These are phyloP conservation scores for Solanum bulbocastanum DNA, from an alignment of 257 asterid genomes.

Conservation along the genomic window DNA sequence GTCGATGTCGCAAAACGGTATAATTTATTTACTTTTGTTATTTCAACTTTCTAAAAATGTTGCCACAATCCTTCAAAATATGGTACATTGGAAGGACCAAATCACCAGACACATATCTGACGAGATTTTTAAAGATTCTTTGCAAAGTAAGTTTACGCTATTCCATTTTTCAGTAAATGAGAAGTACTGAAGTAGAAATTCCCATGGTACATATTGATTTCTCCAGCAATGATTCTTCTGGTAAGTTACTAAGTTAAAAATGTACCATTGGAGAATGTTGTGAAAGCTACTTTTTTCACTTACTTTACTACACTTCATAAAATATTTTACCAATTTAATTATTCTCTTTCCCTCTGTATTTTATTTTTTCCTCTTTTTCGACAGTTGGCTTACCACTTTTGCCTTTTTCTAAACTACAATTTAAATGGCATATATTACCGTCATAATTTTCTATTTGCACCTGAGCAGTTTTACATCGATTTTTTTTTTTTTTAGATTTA, in stretches of 20 bases:
- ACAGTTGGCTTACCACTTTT: not conserved
- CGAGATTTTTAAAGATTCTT: not conserved
- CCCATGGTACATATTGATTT: not conserved
- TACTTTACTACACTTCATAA: not conserved
- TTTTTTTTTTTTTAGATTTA: not conserved
- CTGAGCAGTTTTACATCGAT: not conserved
- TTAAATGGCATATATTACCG: not conserved
- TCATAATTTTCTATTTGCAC: not conserved
- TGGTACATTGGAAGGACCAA: not conserved
- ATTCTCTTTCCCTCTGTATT: not conserved
- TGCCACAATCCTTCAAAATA: fast-evolving
- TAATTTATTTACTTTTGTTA: too few relatives aligned
- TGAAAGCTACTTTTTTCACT: not conserved
- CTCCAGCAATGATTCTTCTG: not conserved
- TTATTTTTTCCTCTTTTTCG: not conserved
- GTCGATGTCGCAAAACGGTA: not conserved
- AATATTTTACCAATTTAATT: not conserved
- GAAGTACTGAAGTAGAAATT: not conserved
- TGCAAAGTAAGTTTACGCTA: not conserved
- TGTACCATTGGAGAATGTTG: not conserved
- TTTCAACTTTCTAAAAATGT: not conserved
- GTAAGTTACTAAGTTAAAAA: not conserved
- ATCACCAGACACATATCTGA: fast-evolving
- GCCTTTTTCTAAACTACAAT: not conserved
- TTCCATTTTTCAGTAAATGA: not conserved